Evolutionary conservation across 1,139 yeast genomes (phyloP), one percentile per base, ranked within the genome.

Genomic region (Sugiyamaella pinicola): DNA sequence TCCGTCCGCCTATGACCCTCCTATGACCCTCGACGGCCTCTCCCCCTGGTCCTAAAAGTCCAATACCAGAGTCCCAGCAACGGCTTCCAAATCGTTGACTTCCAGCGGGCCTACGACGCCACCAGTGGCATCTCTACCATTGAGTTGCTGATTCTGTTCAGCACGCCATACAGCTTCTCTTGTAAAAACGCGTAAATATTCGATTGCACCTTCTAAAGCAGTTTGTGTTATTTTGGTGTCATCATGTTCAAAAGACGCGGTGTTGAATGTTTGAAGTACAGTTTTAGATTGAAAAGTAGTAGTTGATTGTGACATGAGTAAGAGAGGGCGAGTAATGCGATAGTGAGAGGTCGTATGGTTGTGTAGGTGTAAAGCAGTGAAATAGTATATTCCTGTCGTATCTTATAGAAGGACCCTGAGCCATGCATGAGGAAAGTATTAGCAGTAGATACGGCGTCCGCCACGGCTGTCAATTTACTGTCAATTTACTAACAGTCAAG

Each of bases 121-220:
- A 28, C 39, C 24, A 39, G 19, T 28, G 42, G n/a, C 10, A 17
- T 10, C 29, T 50, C 13, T 22, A 53, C 13, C 47, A 41, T 24
- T 41, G 43, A 18, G 37, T 9, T 41, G 45, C 47, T 51, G 52
- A 33, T 57, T 57, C 26, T 59, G 60, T 35, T 64, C 66, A 6
- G 69, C 61, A 28, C 70, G 56, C 67, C 69, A 64, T 12, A 66
- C 56, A 1, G 70, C 69, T 47, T 66, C 70, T 31, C 68, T 63
- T 4, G 70, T 66, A 53, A 66, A 66, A 3, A 66, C 58, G 13
- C 69, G 63, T 19, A 66, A 51, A 47, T 66, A 66, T 52, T 66
- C 69, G 3, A 65, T 56, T 2, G 65, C 55, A 9, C 66, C 62
- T 31, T 60, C 57, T 34, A 65, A 53, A n/a, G 69, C 65, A 4